phyloP scores from a whole-genome alignment of 73 alveolate species.

The Diophrys sp. region DNA sequence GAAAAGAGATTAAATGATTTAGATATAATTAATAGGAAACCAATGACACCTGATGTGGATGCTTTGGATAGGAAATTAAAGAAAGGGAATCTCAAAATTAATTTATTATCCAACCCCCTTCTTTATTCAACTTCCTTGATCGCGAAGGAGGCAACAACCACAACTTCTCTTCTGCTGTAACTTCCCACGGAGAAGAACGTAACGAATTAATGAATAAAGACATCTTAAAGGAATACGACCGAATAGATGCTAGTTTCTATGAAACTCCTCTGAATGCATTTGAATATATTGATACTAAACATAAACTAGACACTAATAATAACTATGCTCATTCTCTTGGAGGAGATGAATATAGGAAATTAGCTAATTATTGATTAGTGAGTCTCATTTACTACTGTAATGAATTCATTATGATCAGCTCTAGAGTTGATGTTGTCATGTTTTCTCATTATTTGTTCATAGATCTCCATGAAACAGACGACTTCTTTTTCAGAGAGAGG shows the following conservation, averaged over 20 bases:
- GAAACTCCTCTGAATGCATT: conserved; percentile 14
- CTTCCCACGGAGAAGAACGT: conserved; percentile 4
- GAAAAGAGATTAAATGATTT: conserved; percentile 36
- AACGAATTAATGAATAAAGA: conserved; percentile 21
- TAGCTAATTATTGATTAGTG: neutral
- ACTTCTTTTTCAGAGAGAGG: neutral
- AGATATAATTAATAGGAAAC: conserved; percentile 16
- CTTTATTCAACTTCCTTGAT: conserved; percentile 45
- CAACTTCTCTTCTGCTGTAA: neutral
- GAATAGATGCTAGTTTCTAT: conserved; percentile 11
- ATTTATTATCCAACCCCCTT: too few relatives aligned
- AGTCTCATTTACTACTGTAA: neutral
- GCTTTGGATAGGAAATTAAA: conserved; percentile 44
- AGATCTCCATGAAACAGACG: neutral
- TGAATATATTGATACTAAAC: conserved; percentile 1
- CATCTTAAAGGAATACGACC: conserved; percentile 20
- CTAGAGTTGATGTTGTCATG: too few relatives aligned
- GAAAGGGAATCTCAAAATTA: too few relatives aligned
- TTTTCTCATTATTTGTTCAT: neutral
- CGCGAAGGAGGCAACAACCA: conserved; percentile 27
- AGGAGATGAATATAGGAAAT: neutral
- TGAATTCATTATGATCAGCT: neutral
- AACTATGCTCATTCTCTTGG: neutral
- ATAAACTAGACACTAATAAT: neutral
- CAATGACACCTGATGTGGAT: conserved; percentile 30